Base-by-base conservation (phyloP, 805 yeast species). In the Teunomyces gatunensis region DNA sequence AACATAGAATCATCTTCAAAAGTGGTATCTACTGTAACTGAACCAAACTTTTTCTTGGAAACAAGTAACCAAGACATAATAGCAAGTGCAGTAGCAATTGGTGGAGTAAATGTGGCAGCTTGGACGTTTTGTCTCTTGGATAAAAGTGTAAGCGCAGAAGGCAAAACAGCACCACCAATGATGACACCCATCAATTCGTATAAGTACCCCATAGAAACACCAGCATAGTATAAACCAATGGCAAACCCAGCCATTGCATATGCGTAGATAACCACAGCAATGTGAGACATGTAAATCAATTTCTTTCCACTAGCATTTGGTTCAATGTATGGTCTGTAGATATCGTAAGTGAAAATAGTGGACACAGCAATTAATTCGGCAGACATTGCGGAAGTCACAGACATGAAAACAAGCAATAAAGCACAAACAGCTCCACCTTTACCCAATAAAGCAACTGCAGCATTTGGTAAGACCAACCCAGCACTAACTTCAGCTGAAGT, bases 361-460 rank as follows among this genome's bases (percentile, higher is more conserved):
- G 96, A 86, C 15, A 88, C 91, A 2, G 96, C 86, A 61, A 90
- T 87, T 59, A 90, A 79, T 67, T 90, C 96, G 33, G 96, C 92
- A 28, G 96, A 87, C 79, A 88, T 81, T 21, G 97, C 96, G 42
- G 95, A 86, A 0, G 97, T 90, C 37, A 87, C 92, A 21, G 97
- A 96, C 91, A 89, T 87, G 67, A 90, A 90, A 9, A 89, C 80
- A 74, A 90, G 69, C 29, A 90, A 64, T 53, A 90, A 75, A 7
- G 90, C 78, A 30, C 91, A 91, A 42, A 81, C 91, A 4, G 95
- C 96, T 52, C 97, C 97, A 57, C 92, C 88, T 53, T 76, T 84
- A 45, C 97, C 97, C 68, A 90, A 74, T 36, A 90, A 69, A 0
- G 96, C 89, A 36, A 81, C 85, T 1, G 96, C 95, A 34, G 96